phyloP scores from a whole-genome alignment of 2,329 filamentous ascomycete species.

The Arthrobotrys sphaeroides region DNA sequence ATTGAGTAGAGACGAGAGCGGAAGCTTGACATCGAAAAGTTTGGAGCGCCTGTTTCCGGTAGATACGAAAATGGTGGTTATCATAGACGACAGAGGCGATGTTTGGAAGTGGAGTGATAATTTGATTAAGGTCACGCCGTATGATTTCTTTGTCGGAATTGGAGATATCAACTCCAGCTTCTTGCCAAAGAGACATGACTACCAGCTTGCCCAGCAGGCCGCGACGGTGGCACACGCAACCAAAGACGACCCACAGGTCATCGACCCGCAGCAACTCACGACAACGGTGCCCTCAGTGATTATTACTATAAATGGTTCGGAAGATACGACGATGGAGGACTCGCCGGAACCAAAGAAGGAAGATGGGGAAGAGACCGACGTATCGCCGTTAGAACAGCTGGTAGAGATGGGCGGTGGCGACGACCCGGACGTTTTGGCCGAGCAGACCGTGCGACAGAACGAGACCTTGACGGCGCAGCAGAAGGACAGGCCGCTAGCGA shows the following conservation, averaged over 20 bases:
- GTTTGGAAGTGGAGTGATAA: constrained; percentile 96
- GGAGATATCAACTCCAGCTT: constrained; percentile 99
- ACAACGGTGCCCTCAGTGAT: constrained; percentile 34
- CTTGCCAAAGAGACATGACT: constrained; percentile 77
- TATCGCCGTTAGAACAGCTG: constrained; percentile 75
- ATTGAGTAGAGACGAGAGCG: constrained; percentile 95
- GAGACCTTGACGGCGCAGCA: constrained; percentile 88
- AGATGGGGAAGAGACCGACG: constrained; percentile 55
- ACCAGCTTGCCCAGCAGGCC: constrained; percentile 55
- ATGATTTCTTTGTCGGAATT: constrained; percentile 97
- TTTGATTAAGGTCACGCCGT: constrained; percentile 91
- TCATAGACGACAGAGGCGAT: constrained; percentile 96
- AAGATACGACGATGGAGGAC: constrained; percentile 54
- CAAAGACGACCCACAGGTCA: constrained; percentile 41
- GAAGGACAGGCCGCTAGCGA: constrained; percentile 85
- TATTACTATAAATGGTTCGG: constrained; percentile 49
- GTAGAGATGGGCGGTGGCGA: constrained; percentile 78
- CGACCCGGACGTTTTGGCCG: constrained; percentile 73
- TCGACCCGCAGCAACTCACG: constrained; percentile 55
- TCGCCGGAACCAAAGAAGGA: constrained; percentile 56
- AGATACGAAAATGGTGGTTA: constrained; percentile 98
- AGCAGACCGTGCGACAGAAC: constrained; percentile 85
- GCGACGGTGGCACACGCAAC: constrained; percentile 11
- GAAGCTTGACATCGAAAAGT: constrained; percentile 88
- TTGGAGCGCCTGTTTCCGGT: constrained; percentile 91